Evolutionary conservation across 768 basidiomycete species (phyloP).

Genomic region (Mrakia gelida): DNA sequence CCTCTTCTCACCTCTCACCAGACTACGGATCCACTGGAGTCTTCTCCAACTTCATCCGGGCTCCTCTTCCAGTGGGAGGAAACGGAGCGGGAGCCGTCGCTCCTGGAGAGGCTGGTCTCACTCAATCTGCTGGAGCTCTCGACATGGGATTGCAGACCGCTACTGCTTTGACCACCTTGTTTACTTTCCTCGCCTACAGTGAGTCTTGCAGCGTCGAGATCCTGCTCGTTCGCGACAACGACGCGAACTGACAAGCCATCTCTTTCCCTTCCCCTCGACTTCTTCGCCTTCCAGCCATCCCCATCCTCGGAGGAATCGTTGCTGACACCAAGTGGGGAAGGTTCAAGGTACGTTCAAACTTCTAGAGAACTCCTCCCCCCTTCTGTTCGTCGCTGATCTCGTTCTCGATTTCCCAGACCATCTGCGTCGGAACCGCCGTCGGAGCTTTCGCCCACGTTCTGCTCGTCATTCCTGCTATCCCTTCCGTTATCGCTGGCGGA

Average conservation of each 20-base stretch:
- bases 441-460: slow-evolving; percentile 27
- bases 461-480: slow-evolving; percentile 25
- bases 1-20: background rate
- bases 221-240: too few species aligned
- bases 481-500: slow-evolving; percentile 21
- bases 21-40: slow-evolving; percentile 25
- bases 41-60: slow-evolving; percentile 41
- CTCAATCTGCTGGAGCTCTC: slow-evolving; percentile 2
- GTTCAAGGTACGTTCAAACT: background rate
- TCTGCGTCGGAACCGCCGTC: slow-evolving; percentile 22
- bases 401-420: background rate
- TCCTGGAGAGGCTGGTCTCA: background rate
- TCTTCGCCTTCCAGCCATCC: background rate
- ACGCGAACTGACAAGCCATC: too few species aligned
- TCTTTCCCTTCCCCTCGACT: too few species aligned
- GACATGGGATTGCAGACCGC: slow-evolving; percentile 36
- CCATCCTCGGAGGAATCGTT: slow-evolving; percentile 41
- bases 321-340: slow-evolving; percentile 42
- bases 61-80: slow-evolving; percentile 37
- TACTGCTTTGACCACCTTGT: slow-evolving; percentile 36
- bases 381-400: too few species aligned
- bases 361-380: too few species aligned
- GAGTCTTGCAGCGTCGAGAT: too few species aligned
- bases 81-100: slow-evolving; percentile 36
- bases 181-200: slow-evolving; percentile 19